phyloP scores from a whole-genome alignment of 2,329 filamentous ascomycete genomes.

The Stemphylium beticola region DNA sequence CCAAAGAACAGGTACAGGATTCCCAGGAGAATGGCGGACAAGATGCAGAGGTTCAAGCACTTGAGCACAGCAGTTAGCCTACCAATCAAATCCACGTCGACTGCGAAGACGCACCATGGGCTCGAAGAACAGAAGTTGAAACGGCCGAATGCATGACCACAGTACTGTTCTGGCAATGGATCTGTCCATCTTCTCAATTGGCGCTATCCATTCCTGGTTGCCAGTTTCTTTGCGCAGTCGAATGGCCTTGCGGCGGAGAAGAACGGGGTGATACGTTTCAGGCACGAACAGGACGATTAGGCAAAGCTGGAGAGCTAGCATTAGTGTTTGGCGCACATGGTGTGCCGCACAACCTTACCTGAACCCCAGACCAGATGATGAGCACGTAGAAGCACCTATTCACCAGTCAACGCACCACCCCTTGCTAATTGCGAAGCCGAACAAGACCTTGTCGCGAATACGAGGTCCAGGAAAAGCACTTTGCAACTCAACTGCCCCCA shows the following conservation, averaged over 20 bases:
- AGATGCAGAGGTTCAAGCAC: constrained; percentile 78
- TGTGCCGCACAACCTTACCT: constrained; percentile 36
- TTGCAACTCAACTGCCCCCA: constrained; percentile 2
- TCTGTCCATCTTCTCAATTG: constrained; percentile 74
- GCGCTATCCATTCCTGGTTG: constrained; percentile 76
- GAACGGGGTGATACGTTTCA: constrained; percentile 80
- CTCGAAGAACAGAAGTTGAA: constrained; percentile 79
- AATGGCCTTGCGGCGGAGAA: constrained; percentile 75
- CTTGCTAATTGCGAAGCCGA: constrained; percentile 2
- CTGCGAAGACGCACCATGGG: constrained; percentile 66
- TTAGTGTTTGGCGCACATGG: constrained; percentile 22
- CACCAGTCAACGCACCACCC: constrained; percentile 33
- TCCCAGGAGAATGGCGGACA: constrained; percentile 83
- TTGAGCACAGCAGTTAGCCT: constrained; percentile 35
- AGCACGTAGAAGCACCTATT: constrained; percentile 69
- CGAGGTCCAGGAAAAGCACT: constrained; percentile 6
- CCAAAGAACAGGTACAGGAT: constrained; percentile 92
- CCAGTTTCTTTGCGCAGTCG: constrained; percentile 74
- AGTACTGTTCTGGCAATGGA: constrained; percentile 65
- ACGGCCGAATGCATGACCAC: constrained; percentile 67
- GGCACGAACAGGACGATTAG: constrained; percentile 76
- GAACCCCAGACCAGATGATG: constrained; percentile 75
- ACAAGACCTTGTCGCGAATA: not conserved
- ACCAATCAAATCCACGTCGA: constrained; percentile 24
- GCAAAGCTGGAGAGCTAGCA: constrained; percentile 57